phyloP scores from a whole-genome alignment of 2,329 filamentous ascomycete genomes.

The Aspergillus intermedius region DNA sequence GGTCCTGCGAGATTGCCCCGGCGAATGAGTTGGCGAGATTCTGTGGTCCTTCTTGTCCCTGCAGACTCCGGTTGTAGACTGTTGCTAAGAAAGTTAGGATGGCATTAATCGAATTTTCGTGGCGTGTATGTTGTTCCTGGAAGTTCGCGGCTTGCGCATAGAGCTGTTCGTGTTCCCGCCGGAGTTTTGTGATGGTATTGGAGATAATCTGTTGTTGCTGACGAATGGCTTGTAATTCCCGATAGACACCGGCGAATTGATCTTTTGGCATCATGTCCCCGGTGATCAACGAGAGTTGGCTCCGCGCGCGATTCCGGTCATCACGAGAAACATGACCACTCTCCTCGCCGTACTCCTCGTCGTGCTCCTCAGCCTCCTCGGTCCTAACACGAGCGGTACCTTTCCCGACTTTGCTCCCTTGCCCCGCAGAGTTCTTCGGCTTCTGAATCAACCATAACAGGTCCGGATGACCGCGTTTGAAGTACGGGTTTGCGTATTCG shows the following conservation, averaged over 20 bases:
- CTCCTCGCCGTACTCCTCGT: constrained; percentile 49
- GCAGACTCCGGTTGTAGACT: constrained; percentile 88
- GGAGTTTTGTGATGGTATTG: constrained; percentile 69
- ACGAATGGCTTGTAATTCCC: constrained; percentile 74
- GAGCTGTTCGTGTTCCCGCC: constrained; percentile 78
- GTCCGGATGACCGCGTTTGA: constrained; percentile 86
- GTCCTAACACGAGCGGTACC: constrained; percentile 39
- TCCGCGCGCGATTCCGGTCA: constrained; percentile 28
- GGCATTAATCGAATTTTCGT: constrained; percentile 98
- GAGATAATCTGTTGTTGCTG: constrained; percentile 83
- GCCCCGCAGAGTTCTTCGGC: constrained; percentile 64
- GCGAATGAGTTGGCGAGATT: constrained; percentile 81
- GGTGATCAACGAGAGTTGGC: constrained; percentile 39
- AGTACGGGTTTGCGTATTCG: constrained; percentile 96
- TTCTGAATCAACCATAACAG: constrained; percentile 95
- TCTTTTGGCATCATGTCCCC: constrained; percentile 53
- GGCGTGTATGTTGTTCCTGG: constrained; percentile 86
- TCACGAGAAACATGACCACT: constrained; percentile 25
- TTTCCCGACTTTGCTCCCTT: constrained; percentile 48
- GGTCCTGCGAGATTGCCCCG: constrained; percentile 61
- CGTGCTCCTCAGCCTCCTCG: constrained; percentile 55
- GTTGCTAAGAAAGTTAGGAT: constrained; percentile 95
- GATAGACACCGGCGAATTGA: constrained; percentile 69
- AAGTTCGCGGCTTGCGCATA: constrained; percentile 84
- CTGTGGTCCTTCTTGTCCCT: constrained; percentile 68